phyloP scores from a whole-genome alignment of 352 stramenopile genomes.

The Thalassiosira mediterranea region DNA sequence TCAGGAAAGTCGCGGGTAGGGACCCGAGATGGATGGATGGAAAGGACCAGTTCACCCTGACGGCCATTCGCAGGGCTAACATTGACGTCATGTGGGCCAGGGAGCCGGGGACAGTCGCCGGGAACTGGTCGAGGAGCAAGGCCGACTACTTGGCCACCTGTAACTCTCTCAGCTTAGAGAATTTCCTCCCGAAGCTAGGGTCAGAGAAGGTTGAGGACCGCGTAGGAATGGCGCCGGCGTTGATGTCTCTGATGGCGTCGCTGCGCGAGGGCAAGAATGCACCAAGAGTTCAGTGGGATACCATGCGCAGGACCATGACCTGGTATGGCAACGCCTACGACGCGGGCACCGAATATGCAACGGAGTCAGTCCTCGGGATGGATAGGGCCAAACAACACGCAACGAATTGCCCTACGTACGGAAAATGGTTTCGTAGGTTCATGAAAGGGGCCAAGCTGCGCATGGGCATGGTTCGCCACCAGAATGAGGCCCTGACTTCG shows the following conservation, averaged over 20 bases:
- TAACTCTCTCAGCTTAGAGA: background rate
- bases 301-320: constrained; percentile 21
- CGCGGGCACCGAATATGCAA: background rate
- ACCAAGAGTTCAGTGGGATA: constrained; percentile 16
- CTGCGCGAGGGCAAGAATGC: constrained; percentile 9
- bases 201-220: constrained; percentile 12
- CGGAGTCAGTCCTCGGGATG: background rate
- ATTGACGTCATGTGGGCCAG: constrained; percentile 51
- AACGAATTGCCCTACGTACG: background rate
- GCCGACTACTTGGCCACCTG: background rate
- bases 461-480: background rate
- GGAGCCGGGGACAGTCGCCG: constrained; percentile 33
- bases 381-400: background rate
- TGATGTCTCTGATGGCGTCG: background rate
- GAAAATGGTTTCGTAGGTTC: constrained; percentile 3
- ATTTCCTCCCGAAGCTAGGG: constrained; percentile 1
- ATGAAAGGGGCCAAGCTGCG: background rate
- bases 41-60: constrained; percentile 23
- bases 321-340: constrained; percentile 7
- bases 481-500: background rate
- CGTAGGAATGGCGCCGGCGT: constrained; percentile 11
- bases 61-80: constrained; percentile 27
- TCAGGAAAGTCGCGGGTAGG: constrained; percentile 13
- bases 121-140: constrained; percentile 1
- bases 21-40: constrained; percentile 1